phyloP scores from a whole-genome alignment of 2,329 filamentous ascomycete species.

The Neofusicoccum umdonicola region DNA sequence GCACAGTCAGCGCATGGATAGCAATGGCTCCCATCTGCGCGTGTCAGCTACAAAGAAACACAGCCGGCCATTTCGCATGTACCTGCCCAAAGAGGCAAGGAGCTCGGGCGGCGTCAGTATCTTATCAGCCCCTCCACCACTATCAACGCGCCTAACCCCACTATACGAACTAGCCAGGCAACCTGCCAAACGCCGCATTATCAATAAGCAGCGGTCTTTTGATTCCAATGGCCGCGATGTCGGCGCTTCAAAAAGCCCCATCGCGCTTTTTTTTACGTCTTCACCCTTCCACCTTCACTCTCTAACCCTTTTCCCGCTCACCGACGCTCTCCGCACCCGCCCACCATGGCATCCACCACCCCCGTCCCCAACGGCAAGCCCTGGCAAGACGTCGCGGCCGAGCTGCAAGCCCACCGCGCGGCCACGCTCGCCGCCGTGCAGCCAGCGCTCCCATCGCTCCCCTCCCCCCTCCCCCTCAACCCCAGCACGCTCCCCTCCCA shows the following conservation, averaged over 20 bases:
- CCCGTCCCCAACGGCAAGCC: constrained; percentile 16
- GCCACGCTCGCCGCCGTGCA: constrained; percentile 42
- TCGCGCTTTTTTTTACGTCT: not conserved
- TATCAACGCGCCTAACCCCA: constrained; percentile 3
- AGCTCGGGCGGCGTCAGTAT: not conserved
- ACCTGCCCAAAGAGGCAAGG: not conserved
- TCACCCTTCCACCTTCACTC: not conserved
- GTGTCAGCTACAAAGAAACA: not conserved
- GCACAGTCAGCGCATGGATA: too few species aligned
- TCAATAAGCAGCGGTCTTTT: not conserved
- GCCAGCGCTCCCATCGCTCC: constrained; percentile 40
- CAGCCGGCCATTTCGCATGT: not conserved
- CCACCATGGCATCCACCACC: not conserved
- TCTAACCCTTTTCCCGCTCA: not conserved
- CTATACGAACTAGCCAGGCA: not conserved
- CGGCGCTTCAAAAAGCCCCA: not conserved
- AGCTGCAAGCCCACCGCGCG: constrained; percentile 48
- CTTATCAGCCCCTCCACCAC: not conserved
- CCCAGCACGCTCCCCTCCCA: constrained; percentile 47
- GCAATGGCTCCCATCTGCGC: too few species aligned
- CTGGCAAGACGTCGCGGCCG: constrained; percentile 50
- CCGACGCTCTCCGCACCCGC: not conserved
- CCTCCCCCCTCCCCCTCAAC: constrained; percentile 41
- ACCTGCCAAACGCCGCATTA: not conserved
- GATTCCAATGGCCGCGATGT: not conserved